Conservation (phyloP, 1,284 basidiomycete species). For the Agaricales sp. region DNA sequence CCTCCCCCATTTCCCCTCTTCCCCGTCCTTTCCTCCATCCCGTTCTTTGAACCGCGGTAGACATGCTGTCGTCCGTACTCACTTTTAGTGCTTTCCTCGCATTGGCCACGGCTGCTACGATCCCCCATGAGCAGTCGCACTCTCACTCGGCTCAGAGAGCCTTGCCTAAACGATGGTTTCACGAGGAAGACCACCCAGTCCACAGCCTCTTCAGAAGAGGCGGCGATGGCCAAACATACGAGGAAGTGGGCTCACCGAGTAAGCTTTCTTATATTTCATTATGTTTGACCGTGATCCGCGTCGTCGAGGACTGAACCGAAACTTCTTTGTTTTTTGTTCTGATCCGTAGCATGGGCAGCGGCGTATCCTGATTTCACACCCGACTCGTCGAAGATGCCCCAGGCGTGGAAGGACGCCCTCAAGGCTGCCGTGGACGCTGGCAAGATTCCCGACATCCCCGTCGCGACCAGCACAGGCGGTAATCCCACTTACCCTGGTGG, state of each 20-base stretch:
- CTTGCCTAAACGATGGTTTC: constrained; percentile 46
- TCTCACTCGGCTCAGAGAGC: constrained; percentile 13
- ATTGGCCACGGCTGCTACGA: constrained; percentile 14
- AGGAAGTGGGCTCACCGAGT: neutral
- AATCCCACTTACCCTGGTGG: constrained; percentile 49
- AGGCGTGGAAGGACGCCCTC: constrained; percentile 60
- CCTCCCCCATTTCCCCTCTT: constrained; percentile 9
- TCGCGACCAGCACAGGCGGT: constrained; percentile 26
- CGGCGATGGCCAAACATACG: constrained; percentile 8
- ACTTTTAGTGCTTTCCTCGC: constrained; percentile 25
- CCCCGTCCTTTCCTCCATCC: constrained; percentile 18
- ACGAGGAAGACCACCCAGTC: constrained; percentile 43
- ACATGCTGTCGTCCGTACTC: constrained; percentile 24
- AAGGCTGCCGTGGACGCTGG: constrained; percentile 51
- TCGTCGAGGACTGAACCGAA: too few species aligned
- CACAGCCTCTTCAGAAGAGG: constrained; percentile 47
- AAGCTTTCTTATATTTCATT: neutral
- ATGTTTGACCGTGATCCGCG: too few species aligned
- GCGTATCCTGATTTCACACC: constrained; percentile 38
- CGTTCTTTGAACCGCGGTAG: constrained; percentile 24
- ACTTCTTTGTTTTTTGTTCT: constrained; percentile 29
- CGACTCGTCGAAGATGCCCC: constrained; percentile 37
- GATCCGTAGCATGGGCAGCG: constrained; percentile 43
- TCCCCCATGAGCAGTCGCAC: constrained; percentile 21
- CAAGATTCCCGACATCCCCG: constrained; percentile 62